Percentiles rank a stretch among this genome's conserved stretches.
Evolutionary conservation across 108 stramenopile genomes (phyloP).

Genomic region (Nitzschia palea): DNA sequence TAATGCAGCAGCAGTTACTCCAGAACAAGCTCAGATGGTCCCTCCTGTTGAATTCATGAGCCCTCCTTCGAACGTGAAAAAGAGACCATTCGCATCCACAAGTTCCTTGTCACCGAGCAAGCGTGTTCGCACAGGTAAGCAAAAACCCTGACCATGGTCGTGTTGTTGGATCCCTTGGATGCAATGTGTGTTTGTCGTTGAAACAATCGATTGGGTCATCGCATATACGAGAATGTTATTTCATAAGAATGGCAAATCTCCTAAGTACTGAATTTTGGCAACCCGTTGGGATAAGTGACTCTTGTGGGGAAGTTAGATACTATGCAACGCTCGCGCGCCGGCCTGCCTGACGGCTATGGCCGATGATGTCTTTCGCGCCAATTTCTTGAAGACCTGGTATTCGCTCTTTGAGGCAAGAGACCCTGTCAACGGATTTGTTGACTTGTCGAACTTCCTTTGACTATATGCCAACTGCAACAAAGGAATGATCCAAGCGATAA

Average conservation of each 20-base stretch:
- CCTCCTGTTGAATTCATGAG: slow-evolving; percentile 31
- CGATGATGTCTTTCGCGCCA: slow-evolving; percentile 1
- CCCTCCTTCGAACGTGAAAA: slow-evolving; percentile 24
- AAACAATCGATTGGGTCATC: background rate
- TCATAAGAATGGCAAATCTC: background rate
- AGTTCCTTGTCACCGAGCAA: slow-evolving; percentile 34
- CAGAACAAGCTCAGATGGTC: slow-evolving; percentile 19
- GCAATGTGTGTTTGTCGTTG: slow-evolving; percentile 2
- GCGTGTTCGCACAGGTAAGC: slow-evolving; percentile 27
- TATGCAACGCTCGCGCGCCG: background rate
- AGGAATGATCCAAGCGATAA: background rate
- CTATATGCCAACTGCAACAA: background rate
- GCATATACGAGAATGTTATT: slow-evolving; percentile 10
- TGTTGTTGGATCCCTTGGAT: slow-evolving; percentile 8
- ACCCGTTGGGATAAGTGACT: slow-evolving; percentile 7
- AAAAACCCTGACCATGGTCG: background rate
- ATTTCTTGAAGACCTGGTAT: too few relatives aligned
- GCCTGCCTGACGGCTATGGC: background rate
- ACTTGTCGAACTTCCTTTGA: background rate
- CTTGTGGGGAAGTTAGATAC: background rate
- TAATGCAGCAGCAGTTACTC: slow-evolving; percentile 38
- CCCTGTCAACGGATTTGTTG: background rate
- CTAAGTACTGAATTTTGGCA: slow-evolving; percentile 22
- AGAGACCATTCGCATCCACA: slow-evolving; percentile 19
- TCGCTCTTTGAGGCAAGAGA: too few relatives aligned